These are phyloP conservation scores for Clarireedia monteithiana DNA, from an alignment of 2,329 filamentous ascomycete genomes.

Conservation along the genomic window DNA sequence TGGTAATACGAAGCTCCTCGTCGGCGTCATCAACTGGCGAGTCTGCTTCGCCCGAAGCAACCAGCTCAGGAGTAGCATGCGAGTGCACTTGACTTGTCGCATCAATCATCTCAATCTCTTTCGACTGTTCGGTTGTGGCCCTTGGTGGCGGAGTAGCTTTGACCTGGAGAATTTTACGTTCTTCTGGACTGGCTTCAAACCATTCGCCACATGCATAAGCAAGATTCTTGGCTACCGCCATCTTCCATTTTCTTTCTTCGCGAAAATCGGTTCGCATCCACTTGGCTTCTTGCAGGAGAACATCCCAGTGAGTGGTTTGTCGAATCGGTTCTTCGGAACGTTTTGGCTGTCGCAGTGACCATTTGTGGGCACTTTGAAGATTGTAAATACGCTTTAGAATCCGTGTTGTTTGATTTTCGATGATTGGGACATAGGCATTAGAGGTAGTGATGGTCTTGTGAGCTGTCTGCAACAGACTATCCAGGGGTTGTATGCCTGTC, in stretches of 20 bases:
- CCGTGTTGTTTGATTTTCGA: slow-evolving; percentile 81
- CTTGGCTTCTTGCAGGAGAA: slow-evolving; percentile 83
- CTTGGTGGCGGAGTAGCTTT: slow-evolving; percentile 42
- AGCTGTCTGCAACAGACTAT: slow-evolving; percentile 70
- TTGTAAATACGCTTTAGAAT: slow-evolving; percentile 83
- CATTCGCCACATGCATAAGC: slow-evolving; percentile 81
- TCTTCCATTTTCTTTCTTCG: slow-evolving; percentile 93
- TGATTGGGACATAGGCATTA: slow-evolving; percentile 74
- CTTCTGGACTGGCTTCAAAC: slow-evolving; percentile 55
- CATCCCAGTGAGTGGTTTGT: slow-evolving; percentile 74
- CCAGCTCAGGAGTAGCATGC: slow-evolving; percentile 59
- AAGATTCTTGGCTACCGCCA: slow-evolving; percentile 67
- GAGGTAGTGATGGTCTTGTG: slow-evolving; percentile 85
- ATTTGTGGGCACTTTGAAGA: slow-evolving; percentile 83
- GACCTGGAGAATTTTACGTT: slow-evolving; percentile 62
- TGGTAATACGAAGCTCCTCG: slow-evolving; percentile 26
- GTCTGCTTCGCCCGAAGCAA: slow-evolving; percentile 56
- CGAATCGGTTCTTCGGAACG: slow-evolving; percentile 74
- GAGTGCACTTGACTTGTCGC: slow-evolving; percentile 19
- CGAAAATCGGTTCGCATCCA: slow-evolving; percentile 98
- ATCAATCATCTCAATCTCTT: slow-evolving; percentile 30
- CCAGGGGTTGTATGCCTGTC: slow-evolving; percentile 54
- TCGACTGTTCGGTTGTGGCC: slow-evolving; percentile 19
- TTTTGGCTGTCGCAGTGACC: slow-evolving; percentile 85
- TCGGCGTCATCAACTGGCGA: slow-evolving; percentile 38